Evolutionary conservation across 441 rosid genomes (phyloP).

Genomic region (Sinapis alba): DNA sequence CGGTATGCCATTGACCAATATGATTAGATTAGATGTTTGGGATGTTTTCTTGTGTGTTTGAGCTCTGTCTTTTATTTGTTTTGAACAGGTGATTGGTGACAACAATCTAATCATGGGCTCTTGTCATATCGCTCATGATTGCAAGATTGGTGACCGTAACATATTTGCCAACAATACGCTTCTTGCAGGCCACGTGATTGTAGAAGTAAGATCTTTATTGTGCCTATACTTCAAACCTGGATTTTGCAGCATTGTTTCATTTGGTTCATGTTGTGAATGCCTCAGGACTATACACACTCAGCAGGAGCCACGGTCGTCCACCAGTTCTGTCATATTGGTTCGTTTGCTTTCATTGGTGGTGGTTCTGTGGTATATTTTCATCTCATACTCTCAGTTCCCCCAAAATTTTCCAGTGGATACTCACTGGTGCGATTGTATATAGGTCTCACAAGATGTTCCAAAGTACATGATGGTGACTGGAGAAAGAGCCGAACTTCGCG

Average conservation of each 20-base stretch:
- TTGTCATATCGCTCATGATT: conserved; percentile 96
- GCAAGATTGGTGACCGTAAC: conserved; percentile 83
- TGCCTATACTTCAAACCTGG: conserved; percentile 4
- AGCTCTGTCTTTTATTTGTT: not conserved
- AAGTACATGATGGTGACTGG: conserved; percentile 91
- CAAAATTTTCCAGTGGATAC: not conserved
- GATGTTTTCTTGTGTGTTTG: not conserved
- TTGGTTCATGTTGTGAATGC: conserved; percentile 38
- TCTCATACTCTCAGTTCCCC: not conserved
- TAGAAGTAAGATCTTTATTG: conserved; percentile 57
- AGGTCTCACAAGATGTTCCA: conserved; percentile 97
- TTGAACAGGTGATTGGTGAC: conserved; percentile 76
- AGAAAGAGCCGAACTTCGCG: conserved; percentile 88
- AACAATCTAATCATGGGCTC: conserved; percentile 96
- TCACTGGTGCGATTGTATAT: conserved; percentile 13
- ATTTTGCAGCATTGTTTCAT: conserved; percentile 13
- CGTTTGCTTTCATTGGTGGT: conserved; percentile 85
- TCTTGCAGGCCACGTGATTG: conserved; percentile 90
- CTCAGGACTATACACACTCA: conserved; percentile 74
- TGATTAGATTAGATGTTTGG: not conserved
- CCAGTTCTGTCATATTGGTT: conserved; percentile 85
- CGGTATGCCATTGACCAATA: conserved; percentile 47
- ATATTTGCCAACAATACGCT: conserved; percentile 88
- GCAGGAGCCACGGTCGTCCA: conserved; percentile 86
- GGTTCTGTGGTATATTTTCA: conserved; percentile 79